phyloP scores from a whole-genome alignment of 2,329 filamentous ascomycete genomes.

The Ascosphaera pollenicola region DNA sequence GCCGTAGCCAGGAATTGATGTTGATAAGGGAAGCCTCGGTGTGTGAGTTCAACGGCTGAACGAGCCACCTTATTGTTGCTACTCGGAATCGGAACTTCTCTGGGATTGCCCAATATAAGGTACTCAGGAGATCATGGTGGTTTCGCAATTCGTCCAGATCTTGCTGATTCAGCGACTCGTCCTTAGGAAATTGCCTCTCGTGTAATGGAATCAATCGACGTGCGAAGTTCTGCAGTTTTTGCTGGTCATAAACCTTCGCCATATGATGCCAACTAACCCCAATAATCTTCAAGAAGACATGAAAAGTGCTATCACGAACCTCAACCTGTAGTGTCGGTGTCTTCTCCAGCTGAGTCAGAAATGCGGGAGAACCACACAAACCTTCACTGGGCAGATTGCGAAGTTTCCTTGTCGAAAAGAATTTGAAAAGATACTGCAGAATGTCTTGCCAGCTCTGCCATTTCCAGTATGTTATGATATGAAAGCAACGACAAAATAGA shows the following conservation, averaged over 20 bases:
- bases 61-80: constrained; percentile 29
- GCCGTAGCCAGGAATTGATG: constrained; percentile 33
- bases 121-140: constrained; percentile 38
- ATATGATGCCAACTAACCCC: constrained; percentile 28
- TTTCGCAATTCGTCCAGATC: constrained; percentile 37
- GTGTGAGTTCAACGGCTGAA: constrained; percentile 34
- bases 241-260: constrained; percentile 24
- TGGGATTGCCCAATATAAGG: constrained; percentile 35
- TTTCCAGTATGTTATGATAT: constrained; percentile 31
- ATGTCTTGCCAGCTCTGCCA: constrained; percentile 34
- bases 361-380: constrained; percentile 27
- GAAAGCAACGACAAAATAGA: constrained; percentile 29
- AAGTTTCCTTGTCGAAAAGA: constrained; percentile 33
- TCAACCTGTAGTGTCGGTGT: constrained; percentile 22
- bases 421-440: constrained; percentile 33
- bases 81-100: constrained; percentile 29
- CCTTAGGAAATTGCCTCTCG: constrained; percentile 36
- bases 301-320: constrained; percentile 31
- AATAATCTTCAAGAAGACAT: constrained; percentile 36
- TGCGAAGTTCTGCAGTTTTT: constrained; percentile 32
- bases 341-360: constrained; percentile 28
- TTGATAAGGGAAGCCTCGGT: constrained; percentile 36
- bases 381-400: constrained; percentile 30
- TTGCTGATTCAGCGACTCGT: constrained; percentile 27
- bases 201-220: constrained; percentile 39